Evolutionary conservation across 257 asterid species (phyloP).

Genomic region (Solanum chilense): DNA sequence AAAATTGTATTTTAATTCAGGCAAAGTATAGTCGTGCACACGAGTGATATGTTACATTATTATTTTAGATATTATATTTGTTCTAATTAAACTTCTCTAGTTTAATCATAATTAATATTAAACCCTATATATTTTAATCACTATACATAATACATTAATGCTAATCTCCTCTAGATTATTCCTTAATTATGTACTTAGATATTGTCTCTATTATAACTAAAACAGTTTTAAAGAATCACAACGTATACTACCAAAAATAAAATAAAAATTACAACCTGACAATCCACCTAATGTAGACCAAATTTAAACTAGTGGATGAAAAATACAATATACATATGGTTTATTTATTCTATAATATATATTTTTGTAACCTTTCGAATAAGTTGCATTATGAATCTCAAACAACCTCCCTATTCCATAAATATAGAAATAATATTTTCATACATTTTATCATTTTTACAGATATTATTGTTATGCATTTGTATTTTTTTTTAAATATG

Average conservation of each 20-base stretch:
- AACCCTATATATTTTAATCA: not conserved
- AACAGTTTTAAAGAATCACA: not conserved
- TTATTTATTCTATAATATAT: not conserved
- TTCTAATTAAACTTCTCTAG: not conserved
- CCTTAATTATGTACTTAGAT: not conserved
- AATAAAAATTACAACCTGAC: not conserved
- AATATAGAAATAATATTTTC: fast-evolving
- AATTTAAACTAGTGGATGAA: not conserved
- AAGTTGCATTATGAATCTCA: fast-evolving
- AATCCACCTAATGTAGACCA: not conserved
- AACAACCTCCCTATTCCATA: not conserved
- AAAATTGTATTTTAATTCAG: slow-evolving; percentile 3
- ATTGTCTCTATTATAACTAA: not conserved
- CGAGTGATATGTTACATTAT: slow-evolving; percentile 18
- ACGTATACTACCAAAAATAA: not conserved
- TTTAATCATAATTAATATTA: not conserved
- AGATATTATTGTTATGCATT: not conserved
- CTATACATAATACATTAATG: not conserved
- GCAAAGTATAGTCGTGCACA: slow-evolving; percentile 36
- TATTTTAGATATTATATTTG: not conserved
- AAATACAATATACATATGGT: not conserved
- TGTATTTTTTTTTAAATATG: no score
- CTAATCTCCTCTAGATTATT: not conserved
- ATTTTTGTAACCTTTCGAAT: not conserved
- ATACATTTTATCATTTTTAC: not conserved